phyloP scores from a whole-genome alignment of 768 basidiomycete species.

The Boletus insuetus region DNA sequence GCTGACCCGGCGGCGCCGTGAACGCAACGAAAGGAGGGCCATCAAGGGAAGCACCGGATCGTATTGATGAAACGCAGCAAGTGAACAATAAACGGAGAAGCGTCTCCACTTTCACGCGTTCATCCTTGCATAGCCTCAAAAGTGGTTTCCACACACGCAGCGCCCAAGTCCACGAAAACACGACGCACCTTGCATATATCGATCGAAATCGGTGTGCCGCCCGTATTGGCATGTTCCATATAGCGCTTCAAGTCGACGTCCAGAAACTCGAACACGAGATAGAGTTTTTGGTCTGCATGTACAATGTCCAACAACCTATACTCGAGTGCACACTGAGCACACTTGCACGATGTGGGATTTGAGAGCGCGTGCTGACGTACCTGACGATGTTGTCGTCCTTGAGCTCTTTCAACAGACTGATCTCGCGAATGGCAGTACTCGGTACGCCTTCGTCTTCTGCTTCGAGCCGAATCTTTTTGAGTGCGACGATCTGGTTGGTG shows the following conservation, averaged over 20 bases:
- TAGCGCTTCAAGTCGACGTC: constrained; percentile 96
- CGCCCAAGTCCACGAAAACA: background rate
- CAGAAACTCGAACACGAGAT: constrained; percentile 96
- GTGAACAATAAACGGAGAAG: constrained; percentile 1
- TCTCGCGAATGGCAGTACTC: constrained; percentile 96
- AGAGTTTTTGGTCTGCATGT: constrained; percentile 94
- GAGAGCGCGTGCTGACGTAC: constrained; percentile 36
- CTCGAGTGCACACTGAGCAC: constrained; percentile 7
- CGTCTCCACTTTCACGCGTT: constrained; percentile 23
- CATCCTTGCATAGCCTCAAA: constrained; percentile 9
- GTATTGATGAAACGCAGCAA: constrained; percentile 9
- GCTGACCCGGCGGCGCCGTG: background rate
- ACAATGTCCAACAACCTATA: constrained; percentile 90
- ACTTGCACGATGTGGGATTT: background rate
- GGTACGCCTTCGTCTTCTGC: constrained; percentile 99
- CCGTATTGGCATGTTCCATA: constrained; percentile 84
- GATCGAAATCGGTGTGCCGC: constrained; percentile 66
- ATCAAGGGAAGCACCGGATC: background rate
- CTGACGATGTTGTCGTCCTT: constrained; percentile 95
- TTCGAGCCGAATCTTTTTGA: constrained; percentile 98
- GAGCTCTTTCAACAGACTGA: constrained; percentile 94
- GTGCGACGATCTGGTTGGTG: constrained; percentile 82
- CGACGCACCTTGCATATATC: constrained; percentile 76
- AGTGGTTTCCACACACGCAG: constrained; percentile 5
- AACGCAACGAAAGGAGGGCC: background rate